These are phyloP conservation scores for Chytridiales sp. DNA, from an alignment of 371 early-diverging fungal genomes.

Conservation along the genomic window DNA sequence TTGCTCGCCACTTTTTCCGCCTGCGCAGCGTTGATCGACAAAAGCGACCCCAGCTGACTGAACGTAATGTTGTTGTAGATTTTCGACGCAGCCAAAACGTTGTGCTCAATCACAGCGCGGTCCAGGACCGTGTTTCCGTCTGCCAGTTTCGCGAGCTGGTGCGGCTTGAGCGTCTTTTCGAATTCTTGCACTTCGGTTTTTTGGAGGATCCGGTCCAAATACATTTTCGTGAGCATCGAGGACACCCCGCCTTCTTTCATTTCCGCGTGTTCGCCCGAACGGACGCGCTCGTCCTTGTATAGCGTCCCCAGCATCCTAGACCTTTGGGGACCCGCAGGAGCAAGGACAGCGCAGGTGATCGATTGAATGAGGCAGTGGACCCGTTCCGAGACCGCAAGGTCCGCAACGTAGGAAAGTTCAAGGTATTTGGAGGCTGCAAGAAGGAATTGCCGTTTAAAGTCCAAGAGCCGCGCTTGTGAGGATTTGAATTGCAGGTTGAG, in stretches of 20 bases:
- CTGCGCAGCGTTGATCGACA: constrained; percentile 64
- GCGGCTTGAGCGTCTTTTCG: constrained; percentile 66
- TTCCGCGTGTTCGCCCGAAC: constrained; percentile 40
- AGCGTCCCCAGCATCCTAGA: constrained; percentile 83
- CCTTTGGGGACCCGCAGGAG: constrained; percentile 89
- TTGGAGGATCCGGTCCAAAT: constrained; percentile 80
- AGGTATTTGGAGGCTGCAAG: constrained; percentile 83
- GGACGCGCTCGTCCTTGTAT: constrained; percentile 88
- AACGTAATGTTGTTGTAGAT: constrained; percentile 89
- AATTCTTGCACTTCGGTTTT: constrained; percentile 77
- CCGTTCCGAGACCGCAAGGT: constrained; percentile 67
- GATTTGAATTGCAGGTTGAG: constrained; percentile 42
- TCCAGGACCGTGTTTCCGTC: constrained; percentile 76
- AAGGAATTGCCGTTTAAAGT: constrained; percentile 83
- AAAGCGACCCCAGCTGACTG: constrained; percentile 72
- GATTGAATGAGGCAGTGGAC: constrained; percentile 57
- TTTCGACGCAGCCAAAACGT: constrained; percentile 78
- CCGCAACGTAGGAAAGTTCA: constrained; percentile 72
- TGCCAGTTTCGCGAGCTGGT: constrained; percentile 58
- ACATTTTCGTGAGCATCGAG: constrained; percentile 86
- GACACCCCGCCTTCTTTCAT: constrained; percentile 29
- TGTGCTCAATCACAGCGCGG: constrained; percentile 93
- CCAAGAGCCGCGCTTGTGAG: constrained; percentile 83
- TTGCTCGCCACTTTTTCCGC: constrained; percentile 82
- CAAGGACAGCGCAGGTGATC: constrained; percentile 80